Percentiles rank a stretch among this genome's conserved stretches.
phyloP scores from a whole-genome alignment of 192 early-diverging fungal species.

The Umbelopsis ramanniana region DNA sequence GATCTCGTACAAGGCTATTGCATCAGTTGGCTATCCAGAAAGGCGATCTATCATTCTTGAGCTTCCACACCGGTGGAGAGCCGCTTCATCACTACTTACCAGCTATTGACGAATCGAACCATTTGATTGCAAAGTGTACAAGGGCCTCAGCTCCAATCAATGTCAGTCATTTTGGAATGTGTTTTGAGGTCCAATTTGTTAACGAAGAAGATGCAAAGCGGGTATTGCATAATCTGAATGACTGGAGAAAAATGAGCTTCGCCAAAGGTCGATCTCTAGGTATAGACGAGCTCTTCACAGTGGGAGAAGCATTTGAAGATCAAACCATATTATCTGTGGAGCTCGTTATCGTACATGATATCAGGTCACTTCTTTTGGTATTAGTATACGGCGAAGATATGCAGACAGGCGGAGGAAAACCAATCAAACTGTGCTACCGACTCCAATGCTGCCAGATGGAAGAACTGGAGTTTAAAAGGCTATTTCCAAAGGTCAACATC shows the following conservation, averaged over 20 bases:
- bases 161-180: not conserved
- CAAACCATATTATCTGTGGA: not conserved
- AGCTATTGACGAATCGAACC: not conserved
- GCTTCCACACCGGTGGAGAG: not conserved
- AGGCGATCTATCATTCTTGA: not conserved
- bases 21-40: not conserved
- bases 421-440: not conserved
- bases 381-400: not conserved
- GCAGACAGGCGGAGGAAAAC: not conserved
- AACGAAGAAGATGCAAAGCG: not conserved
- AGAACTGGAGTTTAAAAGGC: not conserved
- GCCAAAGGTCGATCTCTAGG: not conserved
- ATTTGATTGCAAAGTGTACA: not conserved
- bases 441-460: not conserved
- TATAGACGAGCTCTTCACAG: not conserved
- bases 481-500: not conserved
- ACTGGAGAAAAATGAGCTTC: not conserved
- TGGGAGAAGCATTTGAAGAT: not conserved
- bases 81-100: not conserved
- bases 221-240: not conserved
- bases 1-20: not conserved
- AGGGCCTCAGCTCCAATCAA: not conserved
- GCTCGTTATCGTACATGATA: not conserved
- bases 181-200: not conserved
- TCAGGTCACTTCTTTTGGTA: not conserved